phyloP scores from a whole-genome alignment of 768 basidiomycete genomes.

The Phaeotremella skinneri region DNA sequence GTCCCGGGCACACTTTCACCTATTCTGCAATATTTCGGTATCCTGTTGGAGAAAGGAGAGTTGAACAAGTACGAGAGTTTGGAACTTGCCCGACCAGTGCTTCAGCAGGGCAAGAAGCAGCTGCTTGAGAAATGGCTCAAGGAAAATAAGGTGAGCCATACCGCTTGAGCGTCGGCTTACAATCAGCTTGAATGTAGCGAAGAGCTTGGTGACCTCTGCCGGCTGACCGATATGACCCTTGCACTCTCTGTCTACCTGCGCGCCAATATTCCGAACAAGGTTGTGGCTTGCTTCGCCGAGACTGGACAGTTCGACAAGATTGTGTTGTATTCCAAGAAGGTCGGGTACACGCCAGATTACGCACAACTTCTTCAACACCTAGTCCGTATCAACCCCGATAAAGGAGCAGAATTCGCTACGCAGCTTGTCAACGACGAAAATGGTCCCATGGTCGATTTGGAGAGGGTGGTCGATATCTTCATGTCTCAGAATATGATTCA shows the following conservation, averaged over 20 bases:
- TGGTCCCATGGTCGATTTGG: slow-evolving; percentile 89
- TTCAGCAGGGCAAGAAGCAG: slow-evolving; percentile 94
- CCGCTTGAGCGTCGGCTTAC: slow-evolving; percentile 5
- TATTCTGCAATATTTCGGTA: slow-evolving; percentile 97
- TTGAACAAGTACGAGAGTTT: slow-evolving; percentile 93
- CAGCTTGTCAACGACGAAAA: slow-evolving; percentile 89
- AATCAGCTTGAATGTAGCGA: slow-evolving; percentile 91
- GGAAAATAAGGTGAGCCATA: slow-evolving; percentile 80
- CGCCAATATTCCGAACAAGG: slow-evolving; percentile 97
- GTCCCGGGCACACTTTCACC: slow-evolving; percentile 87
- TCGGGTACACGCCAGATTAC: slow-evolving; percentile 89
- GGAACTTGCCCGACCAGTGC: slow-evolving; percentile 90
- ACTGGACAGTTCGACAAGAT: slow-evolving; percentile 99
- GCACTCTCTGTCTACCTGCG: slow-evolving; percentile 96
- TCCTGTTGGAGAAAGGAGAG: slow-evolving; percentile 96
- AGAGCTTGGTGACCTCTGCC: slow-evolving; percentile 95
- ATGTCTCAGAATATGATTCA: slow-evolving; percentile 99
- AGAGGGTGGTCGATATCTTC: slow-evolving; percentile 97
- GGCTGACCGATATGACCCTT: slow-evolving; percentile 90
- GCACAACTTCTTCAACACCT: slow-evolving; percentile 88
- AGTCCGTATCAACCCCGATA: slow-evolving; percentile 93
- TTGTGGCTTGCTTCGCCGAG: slow-evolving; percentile 98
- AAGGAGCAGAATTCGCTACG: slow-evolving; percentile 96
- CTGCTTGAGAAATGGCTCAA: slow-evolving; percentile 98
- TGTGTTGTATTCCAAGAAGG: slow-evolving; percentile 94